Base-by-base conservation (phyloP, 495 filamentous ascomycete species). In the Collariella sp. region DNA sequence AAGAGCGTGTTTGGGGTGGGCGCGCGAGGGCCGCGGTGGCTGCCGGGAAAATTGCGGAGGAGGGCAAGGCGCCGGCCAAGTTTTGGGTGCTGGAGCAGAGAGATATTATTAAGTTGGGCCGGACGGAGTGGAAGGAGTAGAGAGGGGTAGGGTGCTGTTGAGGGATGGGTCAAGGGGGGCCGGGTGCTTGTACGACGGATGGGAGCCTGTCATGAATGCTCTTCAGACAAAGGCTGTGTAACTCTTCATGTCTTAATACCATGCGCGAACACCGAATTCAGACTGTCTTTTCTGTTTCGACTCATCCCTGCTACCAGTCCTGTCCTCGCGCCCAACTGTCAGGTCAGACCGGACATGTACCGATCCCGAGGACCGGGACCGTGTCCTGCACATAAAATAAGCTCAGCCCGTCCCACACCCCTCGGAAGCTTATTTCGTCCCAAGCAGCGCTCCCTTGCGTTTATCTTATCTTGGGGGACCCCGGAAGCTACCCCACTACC, bases 1-100 rank as follows among this genome's bases (percentile, higher is more conserved):
- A 78, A 83, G 56, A 72, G 67, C 7, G 19, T 70, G 15, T 35
- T 67, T 0, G 66, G 63, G 33, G 59, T 70, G 34, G 63, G 65
- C 11, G 53, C 81, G 58, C 72, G 5, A 78, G 78, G 55, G 88
- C 89, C 20, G 85, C 86, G 10, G 83, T 93, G 22, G 70, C 63
- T 16, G 84, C 80, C 6, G 74, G 75, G 31, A 60, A 65, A 47
- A 43, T 73, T 31, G 72, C 71, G 4, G 68, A 66, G 33, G 63
- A 70, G 58, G 72, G 74, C 19, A 74, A 75, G 63, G 76, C 74
- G 12, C 74, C 72, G 16, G 65, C 53, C 46, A 76, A 71, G 52
- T 69, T 70, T 39, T 81, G 78, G 78, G 47, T 71, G 16, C 35
- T 81, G 39, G 71, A 73, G 26, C 56, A 64, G 50, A 54, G 46